Percentiles rank a stretch among this genome's conserved stretches.
Conservation (phyloP, 2,329 filamentous ascomycete species). For the Aspergillus intermedius region DNA sequence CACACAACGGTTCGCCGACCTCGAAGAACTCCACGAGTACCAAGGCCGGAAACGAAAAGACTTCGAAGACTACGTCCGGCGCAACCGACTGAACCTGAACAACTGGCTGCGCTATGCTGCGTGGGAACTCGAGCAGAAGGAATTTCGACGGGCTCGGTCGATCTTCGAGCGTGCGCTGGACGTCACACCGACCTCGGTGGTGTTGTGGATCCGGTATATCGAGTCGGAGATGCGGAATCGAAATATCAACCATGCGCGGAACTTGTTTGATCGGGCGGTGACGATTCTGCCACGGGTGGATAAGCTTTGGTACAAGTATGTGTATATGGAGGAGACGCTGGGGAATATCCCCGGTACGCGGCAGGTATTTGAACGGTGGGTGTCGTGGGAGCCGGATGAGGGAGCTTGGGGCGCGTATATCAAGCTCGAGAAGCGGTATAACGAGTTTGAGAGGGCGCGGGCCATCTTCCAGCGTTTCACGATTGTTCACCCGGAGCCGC, state of each 20-base stretch:
- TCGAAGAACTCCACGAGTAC: conserved; percentile 96
- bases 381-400: conserved; percentile 97
- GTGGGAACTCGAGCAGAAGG: conserved; percentile 98
- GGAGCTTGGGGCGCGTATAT: conserved; percentile 94
- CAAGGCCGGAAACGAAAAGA: conserved; percentile 93
- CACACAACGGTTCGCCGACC: conserved; percentile 88
- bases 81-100: conserved; percentile 92
- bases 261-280: conserved; percentile 89
- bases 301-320: conserved; percentile 99
- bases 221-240: conserved; percentile 93
- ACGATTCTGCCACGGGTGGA: conserved; percentile 84
- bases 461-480: conserved; percentile 87
- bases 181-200: conserved; percentile 78
- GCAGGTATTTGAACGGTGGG: conserved; percentile 95
- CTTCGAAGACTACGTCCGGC: conserved; percentile 95
- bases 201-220: conserved; percentile 86
- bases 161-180: conserved; percentile 94
- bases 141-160: conserved; percentile 82
- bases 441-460: conserved; percentile 82
- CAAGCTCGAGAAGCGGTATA: conserved; percentile 92
- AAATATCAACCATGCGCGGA: conserved; percentile 95
- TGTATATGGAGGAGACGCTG: conserved; percentile 97
- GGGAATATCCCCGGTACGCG: conserved; percentile 87
- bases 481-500: conserved; percentile 83
- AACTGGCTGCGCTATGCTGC: conserved; percentile 98